Evolutionary conservation across 2,329 filamentous ascomycete species (phyloP).

Genomic region (Magnaporthiopsis poae): DNA sequence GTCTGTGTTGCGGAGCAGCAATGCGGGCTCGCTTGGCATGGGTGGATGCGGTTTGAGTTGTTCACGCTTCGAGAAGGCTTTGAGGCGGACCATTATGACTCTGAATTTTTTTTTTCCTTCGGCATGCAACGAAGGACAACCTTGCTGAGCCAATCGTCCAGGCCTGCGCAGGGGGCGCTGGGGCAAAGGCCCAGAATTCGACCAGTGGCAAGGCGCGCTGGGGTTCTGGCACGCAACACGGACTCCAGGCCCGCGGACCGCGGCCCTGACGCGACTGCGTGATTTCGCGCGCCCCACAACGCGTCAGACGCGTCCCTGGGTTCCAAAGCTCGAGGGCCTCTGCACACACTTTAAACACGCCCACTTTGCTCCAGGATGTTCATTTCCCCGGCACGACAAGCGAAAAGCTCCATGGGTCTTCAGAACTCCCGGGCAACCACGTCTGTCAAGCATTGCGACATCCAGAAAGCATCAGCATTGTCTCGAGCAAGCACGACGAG

Average conservation of each 20-base stretch:
- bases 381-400: not conserved
- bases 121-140: not conserved
- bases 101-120: not conserved
- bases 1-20: not conserved
- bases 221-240: not conserved
- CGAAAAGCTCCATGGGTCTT: not conserved
- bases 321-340: not conserved
- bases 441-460: not conserved
- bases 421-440: not conserved
- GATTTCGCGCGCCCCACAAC: not conserved
- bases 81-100: not conserved
- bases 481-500: not conserved
- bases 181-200: not conserved
- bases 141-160: not conserved
- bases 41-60: not conserved
- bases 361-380: not conserved
- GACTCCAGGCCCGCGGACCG: not conserved
- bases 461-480: not conserved
- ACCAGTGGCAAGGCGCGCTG: not conserved
- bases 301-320: not conserved
- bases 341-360: conserved; percentile 1
- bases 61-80: not conserved
- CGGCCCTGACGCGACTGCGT: not conserved
- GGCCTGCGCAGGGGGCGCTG: too few relatives aligned
- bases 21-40: not conserved